Evolutionary conservation across 148 eudicot genomes (phyloP).

Genomic region (Arctostaphylos glauca): DNA sequence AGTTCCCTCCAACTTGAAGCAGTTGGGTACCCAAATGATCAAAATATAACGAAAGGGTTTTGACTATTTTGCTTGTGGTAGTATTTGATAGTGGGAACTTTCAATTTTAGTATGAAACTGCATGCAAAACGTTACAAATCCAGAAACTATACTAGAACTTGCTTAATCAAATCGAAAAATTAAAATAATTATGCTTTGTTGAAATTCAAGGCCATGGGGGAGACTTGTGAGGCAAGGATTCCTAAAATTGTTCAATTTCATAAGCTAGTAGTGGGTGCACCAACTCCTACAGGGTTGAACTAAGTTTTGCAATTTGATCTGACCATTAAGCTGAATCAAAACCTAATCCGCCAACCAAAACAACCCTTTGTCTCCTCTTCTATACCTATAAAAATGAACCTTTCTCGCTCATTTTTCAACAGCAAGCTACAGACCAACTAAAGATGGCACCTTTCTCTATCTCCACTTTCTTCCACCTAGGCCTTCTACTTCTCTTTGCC

Average conservation of each 20-base stretch:
- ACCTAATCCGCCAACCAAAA: constrained; percentile 63
- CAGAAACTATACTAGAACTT: neutral
- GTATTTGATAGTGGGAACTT: neutral
- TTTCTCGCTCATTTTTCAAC: constrained; percentile 14
- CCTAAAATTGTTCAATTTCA: constrained; percentile 13
- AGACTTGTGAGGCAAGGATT: constrained; percentile 23
- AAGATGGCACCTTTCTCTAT: constrained; percentile 20
- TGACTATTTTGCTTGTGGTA: neutral
- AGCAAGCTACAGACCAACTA: neutral
- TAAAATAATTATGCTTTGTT: constrained; percentile 1
- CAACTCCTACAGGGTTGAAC: constrained; percentile 36
- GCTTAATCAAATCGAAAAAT: neutral
- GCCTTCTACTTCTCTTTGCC: constrained; percentile 30
- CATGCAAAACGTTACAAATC: neutral
- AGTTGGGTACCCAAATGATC: neutral
- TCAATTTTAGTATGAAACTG: neutral
- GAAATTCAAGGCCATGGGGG: constrained; percentile 3
- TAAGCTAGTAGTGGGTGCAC: constrained; percentile 48
- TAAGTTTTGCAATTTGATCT: constrained; percentile 15
- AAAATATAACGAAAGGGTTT: neutral
- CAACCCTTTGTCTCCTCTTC: constrained; percentile 35
- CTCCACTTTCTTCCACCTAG: constrained; percentile 27
- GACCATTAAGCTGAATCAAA: constrained; percentile 24
- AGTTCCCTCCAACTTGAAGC: neutral
- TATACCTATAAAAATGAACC: constrained; percentile 31